Base-by-base conservation (phyloP, 2,329 filamentous ascomycete genomes). In the Pseudocercospora crystallina region DNA sequence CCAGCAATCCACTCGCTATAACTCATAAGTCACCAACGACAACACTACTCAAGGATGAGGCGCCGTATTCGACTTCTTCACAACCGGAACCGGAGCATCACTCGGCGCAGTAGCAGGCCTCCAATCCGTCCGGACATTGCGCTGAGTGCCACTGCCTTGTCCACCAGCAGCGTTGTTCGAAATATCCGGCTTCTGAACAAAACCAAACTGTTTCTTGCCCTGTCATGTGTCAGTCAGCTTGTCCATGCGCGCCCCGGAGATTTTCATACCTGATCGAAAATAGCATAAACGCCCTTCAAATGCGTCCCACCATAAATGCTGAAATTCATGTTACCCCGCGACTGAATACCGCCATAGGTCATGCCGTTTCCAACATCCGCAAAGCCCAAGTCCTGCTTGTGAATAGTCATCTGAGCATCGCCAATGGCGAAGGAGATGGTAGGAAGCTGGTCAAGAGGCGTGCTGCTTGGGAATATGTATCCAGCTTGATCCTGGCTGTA, bases 291-390 rank as follows among this genome's bases (percentile, higher is more conserved):
- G 17, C 76, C 80, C 73, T 85, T 85, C 67, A 87, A 67, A 62
- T 84, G 84, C 2, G 78, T 78, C 57, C 81, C 82, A 5, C 84
- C 84, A 12, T 84, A 71, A 38, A 87, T 85, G 63, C 86, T 83
- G 59, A 86, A 83, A 2, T 70, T 63, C 65, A 80, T 71, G 45
- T 71, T 69, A 2, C 83, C 83, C 36, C 82, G 76, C 43, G 79
- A 83, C 71, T 88, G 84, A 30, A 87, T 80, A 2, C 81, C 83
- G 5, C 84, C 85, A 62, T 83, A 87, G 61, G 78, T 76, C 65
- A 76, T 77, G 2, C 76, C 78, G 42, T 76, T 72, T 9, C 78
- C 78, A 0, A 76, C 76, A 46, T 78, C 73, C 1, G 81, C 76
- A 56, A 85, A 86, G 1, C 76, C 73, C 9, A 87, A 68, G 60